Base-by-base conservation (phyloP, 2,329 filamentous ascomycete genomes). In the Cladophialophora yegresii region DNA sequence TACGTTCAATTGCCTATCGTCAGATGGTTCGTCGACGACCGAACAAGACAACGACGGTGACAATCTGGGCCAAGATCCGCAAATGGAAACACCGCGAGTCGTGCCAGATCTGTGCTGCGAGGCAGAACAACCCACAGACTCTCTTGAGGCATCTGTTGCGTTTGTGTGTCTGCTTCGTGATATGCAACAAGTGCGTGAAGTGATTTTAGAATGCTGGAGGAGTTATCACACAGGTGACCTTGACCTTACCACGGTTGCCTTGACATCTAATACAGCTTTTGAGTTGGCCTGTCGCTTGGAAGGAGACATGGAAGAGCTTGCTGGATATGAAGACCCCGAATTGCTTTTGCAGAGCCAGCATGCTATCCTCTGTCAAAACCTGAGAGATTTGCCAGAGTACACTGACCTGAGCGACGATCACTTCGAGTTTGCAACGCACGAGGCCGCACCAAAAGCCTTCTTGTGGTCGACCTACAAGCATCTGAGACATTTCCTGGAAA, bases 401-500 rank as follows among this genome's bases (percentile, higher is more conserved):
- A 49, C 1, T n/a, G 45, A 23, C 5, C 45, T 36, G 33, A 1
- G 13, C 16, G 45, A 49, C 8, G 45, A 49, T 23, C n/a, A 49
- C 10, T 16, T 36, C 33, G 33, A 36, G 33, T 36, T 36, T 36
- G 33, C 33, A 4, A 49, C 45, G 45, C n/a, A 49, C 22, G 4
- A 49, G n/a, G 45, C 45, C 45, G n/a, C 22, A 4, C 45, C 45
- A 49, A n/a, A 23, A 23, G 45, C 22, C 45, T 49, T 23, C 22
- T 20, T 49, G n/a, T 49, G 45, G 45, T n/a, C 45, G n/a, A 10
- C 45, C 45, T 49, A 49, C 45, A 49, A 49, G 22, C 45, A 49
- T 6, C 9, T 49, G n/a, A 49, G 45, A 23, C 22, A 49, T 49
- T 49, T 49, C 22, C 16, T 49, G 45, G 45, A 49, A n/a, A 12